These are phyloP conservation scores for Rhodomyrtus tomentosa DNA, from an alignment of 345 rosid genomes.

Conservation along the genomic window DNA sequence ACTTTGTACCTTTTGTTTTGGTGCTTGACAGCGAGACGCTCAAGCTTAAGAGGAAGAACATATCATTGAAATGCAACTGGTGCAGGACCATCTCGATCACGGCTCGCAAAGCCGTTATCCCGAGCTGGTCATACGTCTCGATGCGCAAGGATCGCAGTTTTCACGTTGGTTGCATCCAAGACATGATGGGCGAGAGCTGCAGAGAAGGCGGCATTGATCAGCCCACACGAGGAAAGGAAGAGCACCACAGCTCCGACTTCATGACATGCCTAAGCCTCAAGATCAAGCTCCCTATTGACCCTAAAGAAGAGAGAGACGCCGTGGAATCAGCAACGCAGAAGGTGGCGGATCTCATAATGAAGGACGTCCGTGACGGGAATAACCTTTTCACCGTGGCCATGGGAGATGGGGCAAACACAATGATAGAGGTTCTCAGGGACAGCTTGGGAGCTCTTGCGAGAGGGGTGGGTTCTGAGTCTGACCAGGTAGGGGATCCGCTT, in stretches of 20 bases:
- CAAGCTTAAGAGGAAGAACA: neutral
- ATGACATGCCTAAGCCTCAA: neutral
- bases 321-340: neutral
- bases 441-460: neutral
- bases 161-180: fast-evolving
- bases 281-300: neutral
- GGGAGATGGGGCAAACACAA: no score
- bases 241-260: neutral
- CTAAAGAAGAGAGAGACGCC: neutral
- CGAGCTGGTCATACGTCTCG: neutral
- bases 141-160: neutral
- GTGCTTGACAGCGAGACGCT: neutral
- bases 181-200: no score
- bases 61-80: neutral
- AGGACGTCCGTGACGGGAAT: neutral
- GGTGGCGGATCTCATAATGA: neutral
- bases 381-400: neutral
- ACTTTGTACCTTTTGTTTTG: neutral
- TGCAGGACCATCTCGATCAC: neutral
- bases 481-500: neutral
- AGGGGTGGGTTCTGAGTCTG: neutral
- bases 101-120: fast-evolving
- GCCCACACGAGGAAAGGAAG: neutral
- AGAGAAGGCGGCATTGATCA: no score
- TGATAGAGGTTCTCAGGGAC: neutral